Base-by-base conservation (phyloP, 352 stramenopile genomes). In the Pythium phragmiticola region DNA sequence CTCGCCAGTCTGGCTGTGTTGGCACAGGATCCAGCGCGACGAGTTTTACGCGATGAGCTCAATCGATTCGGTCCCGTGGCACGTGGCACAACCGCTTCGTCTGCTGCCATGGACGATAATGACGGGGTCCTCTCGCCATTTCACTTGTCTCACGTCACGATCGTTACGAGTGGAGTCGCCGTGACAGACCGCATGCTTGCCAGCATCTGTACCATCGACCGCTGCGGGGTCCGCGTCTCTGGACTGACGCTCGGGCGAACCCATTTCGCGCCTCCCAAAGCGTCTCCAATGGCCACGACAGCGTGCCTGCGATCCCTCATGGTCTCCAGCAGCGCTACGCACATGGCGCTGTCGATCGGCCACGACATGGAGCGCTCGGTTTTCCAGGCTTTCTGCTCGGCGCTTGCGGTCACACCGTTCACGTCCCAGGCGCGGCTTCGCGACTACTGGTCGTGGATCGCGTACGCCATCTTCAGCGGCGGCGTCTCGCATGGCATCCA, bases 361-460 rank as follows among this genome's bases (percentile, higher is more conserved):
- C 19, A 26, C 12, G 42, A n/a, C 39, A 47, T 61, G 26, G 39
- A 42, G 11, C 16, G 7, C 2, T 50, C 54, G 3, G 39, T 61
- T 23, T 52, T 61, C 11, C 33, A 50, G 41, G 37, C 21, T 7
- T 30, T 61, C 21, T 52, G 54, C 19, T 61, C 54, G 16, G 42
- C 54, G 39, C n/a, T 61, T 9, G 37, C 26, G 41, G n/a, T 14
- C 23, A 52, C 26, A 9, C 21, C 23, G 11, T 33, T 51, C 13
- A 42, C 13, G 12, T n/a, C 19, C 2, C 19, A 28, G 14, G 12
- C 7, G 26, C 17, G 13, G 2, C 4, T 42, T 3, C 9, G 4
- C 5, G 2, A 52, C 41, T 61, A 61, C 26, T 61, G 54, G 54
- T 7, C 39, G 39, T 61, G 54, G 54, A 36, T 61, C 28, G 41